These are phyloP conservation scores for Stagonosporopsis cucurbitacearum DNA, from an alignment of 2,329 filamentous ascomycete genomes.

Conservation along the genomic window DNA sequence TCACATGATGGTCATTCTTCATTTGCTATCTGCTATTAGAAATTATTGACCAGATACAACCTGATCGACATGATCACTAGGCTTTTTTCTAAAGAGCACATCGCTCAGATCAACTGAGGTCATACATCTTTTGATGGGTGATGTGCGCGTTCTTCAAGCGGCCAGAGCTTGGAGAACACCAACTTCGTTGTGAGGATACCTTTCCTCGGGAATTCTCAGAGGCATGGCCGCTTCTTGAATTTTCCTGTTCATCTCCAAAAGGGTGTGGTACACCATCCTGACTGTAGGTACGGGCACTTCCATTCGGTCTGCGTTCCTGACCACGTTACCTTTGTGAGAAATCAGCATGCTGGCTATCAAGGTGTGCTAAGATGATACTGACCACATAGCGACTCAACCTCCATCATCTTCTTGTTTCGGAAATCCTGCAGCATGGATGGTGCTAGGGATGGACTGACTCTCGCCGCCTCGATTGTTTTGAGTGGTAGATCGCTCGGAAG, in stretches of 20 bases:
- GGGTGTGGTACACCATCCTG: constrained; percentile 3
- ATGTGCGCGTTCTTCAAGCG: not conserved
- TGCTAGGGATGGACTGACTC: constrained; percentile 6
- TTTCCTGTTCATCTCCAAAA: constrained; percentile 9
- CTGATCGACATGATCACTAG: not conserved
- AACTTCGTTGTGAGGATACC: not conserved
- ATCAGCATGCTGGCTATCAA: not conserved
- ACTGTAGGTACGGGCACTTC: constrained; percentile 8
- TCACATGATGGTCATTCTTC: no score
- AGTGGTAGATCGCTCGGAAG: constrained; percentile 3
- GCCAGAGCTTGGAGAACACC: not conserved
- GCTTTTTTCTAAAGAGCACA: not conserved
- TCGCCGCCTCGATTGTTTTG: constrained; percentile 8
- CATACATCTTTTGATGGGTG: not conserved
- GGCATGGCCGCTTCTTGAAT: not conserved
- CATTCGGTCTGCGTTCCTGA: constrained; percentile 4
- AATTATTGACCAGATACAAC: not conserved
- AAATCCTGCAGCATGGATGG: constrained; percentile 14
- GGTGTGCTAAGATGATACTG: not conserved
- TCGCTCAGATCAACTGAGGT: not conserved
- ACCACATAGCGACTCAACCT: constrained; percentile 1
- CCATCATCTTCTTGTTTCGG: not conserved
- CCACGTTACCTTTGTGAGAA: not conserved
- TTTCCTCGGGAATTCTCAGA: not conserved
- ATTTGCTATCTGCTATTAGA: not conserved